These are phyloP conservation scores for Amanita rimosa DNA, from an alignment of 768 basidiomycete genomes.

Conservation along the genomic window DNA sequence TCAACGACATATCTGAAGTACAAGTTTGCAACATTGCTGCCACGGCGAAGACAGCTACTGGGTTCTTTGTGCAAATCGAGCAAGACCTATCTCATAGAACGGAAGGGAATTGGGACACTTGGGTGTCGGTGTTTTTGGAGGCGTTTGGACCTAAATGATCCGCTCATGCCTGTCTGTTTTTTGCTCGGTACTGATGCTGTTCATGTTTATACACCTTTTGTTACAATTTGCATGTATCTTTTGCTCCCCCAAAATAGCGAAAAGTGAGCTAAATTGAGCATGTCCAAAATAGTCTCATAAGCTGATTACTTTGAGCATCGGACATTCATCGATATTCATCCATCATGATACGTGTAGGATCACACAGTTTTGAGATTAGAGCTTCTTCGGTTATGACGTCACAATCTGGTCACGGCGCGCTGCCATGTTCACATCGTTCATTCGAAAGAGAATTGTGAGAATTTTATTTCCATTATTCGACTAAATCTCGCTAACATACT, in stretches of 20 bases:
- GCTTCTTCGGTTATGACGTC: not conserved
- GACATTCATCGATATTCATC: too few relatives aligned
- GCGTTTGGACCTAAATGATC: not conserved
- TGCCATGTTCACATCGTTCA: constrained; percentile 5
- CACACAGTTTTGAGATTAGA: too few relatives aligned
- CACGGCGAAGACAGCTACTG: constrained; percentile 12
- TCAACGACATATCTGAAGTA: constrained; percentile 23
- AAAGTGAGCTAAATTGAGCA: too few relatives aligned
- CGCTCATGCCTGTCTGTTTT: too few relatives aligned
- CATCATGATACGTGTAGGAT: too few relatives aligned
- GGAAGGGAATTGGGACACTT: not conserved
- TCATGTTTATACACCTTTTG: too few relatives aligned
- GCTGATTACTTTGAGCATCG: too few relatives aligned
- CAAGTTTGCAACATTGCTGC: constrained; percentile 20
- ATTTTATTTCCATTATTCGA: not conserved
- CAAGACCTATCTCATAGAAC: not conserved
- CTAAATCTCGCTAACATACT: not conserved
- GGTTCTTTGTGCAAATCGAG: not conserved
- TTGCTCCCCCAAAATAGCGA: too few relatives aligned
- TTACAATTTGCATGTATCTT: too few relatives aligned
- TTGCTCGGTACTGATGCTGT: too few relatives aligned
- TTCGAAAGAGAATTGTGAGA: constrained; percentile 4
- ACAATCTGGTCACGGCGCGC: too few relatives aligned
- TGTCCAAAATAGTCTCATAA: too few relatives aligned
- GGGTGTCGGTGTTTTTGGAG: not conserved